Conservation (phyloP, 2,329 filamentous ascomycete genomes). For the Dendryphion nanum region DNA sequence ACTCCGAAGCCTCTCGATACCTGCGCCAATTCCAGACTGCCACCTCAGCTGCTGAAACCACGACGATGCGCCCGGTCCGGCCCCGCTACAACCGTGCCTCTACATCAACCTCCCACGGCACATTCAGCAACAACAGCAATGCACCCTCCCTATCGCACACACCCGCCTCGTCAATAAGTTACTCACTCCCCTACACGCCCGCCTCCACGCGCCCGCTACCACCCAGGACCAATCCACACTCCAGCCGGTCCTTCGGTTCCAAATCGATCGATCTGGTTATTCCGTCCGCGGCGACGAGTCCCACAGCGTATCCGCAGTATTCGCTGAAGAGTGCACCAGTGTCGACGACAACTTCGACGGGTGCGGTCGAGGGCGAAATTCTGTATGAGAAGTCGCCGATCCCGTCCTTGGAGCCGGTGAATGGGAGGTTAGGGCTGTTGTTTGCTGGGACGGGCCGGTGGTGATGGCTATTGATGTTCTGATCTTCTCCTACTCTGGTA, state of each 20-base stretch:
- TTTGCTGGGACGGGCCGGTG: slow-evolving; percentile 16
- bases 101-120: slow-evolving; percentile 33
- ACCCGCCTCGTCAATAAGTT: slow-evolving; percentile 46
- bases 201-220: slow-evolving; percentile 36
- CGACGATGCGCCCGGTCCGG: slow-evolving; percentile 23
- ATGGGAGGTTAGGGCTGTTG: slow-evolving; percentile 38
- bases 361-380: slow-evolving; percentile 37
- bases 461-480: too few species aligned
- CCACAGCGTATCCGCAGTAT: slow-evolving; percentile 34
- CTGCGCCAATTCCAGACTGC: slow-evolving; percentile 42
- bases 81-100: slow-evolving; percentile 37
- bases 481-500: too few species aligned
- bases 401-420: slow-evolving; percentile 30
- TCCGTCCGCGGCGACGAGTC: slow-evolving; percentile 33
- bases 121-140: slow-evolving; percentile 36
- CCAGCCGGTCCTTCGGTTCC: slow-evolving; percentile 37
- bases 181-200: slow-evolving; percentile 44
- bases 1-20: slow-evolving; percentile 43
- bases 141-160: slow-evolving; percentile 49
- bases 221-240: slow-evolving; percentile 39
- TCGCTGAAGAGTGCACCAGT: slow-evolving; percentile 33
- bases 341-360: slow-evolving; percentile 32
- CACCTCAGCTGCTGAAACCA: slow-evolving; percentile 18
- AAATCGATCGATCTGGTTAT: slow-evolving; percentile 47
- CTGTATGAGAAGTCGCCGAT: slow-evolving; percentile 37